Conservation (phyloP, 1,139 yeast genomes). For the Diutina mesorugosa region DNA sequence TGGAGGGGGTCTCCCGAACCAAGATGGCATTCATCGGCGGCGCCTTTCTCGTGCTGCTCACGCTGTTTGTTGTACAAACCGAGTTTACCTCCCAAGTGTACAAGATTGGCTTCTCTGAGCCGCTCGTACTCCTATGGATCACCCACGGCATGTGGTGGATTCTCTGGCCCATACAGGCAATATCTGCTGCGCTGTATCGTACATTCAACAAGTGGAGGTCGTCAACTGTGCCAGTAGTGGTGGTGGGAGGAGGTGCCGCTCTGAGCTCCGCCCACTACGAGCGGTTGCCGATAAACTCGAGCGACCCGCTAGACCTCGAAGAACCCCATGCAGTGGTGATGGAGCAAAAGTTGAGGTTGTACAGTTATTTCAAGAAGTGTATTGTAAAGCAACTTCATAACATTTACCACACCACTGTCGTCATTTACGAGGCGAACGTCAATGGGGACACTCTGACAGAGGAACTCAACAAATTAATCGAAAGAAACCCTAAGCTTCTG, state of each 20-base stretch:
- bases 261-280: slow-evolving; percentile 4
- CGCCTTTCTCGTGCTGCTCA: slow-evolving; percentile 31
- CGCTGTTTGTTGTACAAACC: slow-evolving; percentile 63
- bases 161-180: slow-evolving; percentile 67
- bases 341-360: slow-evolving; percentile 9
- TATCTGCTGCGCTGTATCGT: slow-evolving; percentile 29
- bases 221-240: background rate
- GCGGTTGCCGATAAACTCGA: slow-evolving; percentile 7
- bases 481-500: slow-evolving; percentile 29
- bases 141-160: slow-evolving; percentile 77
- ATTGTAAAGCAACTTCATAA: slow-evolving; percentile 36
- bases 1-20: slow-evolving; percentile 9
- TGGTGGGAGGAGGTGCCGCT: background rate
- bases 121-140: slow-evolving; percentile 49
- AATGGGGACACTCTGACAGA: slow-evolving; percentile 22
- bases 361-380: slow-evolving; percentile 27
- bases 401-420: slow-evolving; percentile 37
- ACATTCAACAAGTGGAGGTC: slow-evolving; percentile 17
- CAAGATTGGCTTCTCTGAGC: slow-evolving; percentile 48
- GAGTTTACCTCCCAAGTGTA: slow-evolving; percentile 70
- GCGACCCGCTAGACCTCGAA: background rate
- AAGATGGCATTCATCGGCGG: slow-evolving; percentile 42
- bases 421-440: slow-evolving; percentile 28
- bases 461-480: slow-evolving; percentile 24
- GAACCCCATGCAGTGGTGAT: slow-evolving; percentile 2